Conservation (phyloP, 139 green algal species). For the Auxenochlorella pyrenoidosa region DNA sequence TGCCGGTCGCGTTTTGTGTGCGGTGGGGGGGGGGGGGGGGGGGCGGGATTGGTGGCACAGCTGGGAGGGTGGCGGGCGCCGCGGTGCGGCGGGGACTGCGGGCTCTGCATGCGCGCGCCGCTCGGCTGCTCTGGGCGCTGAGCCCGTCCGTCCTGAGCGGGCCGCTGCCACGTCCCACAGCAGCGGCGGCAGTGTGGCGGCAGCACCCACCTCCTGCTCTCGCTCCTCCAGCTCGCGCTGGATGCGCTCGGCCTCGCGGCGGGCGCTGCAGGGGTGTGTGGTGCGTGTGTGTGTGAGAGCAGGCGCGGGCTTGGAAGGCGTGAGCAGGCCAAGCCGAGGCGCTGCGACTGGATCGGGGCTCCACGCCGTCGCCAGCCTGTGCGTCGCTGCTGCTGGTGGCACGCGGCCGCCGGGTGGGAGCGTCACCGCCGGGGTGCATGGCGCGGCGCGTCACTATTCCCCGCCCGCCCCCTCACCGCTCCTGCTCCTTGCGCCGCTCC, state of each 20-base stretch:
- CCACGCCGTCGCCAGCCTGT: not conserved
- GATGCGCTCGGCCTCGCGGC: constrained; percentile 83
- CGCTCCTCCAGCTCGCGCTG: constrained; percentile 82
- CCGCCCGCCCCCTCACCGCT: constrained; percentile 20
- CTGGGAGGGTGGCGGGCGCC: no score
- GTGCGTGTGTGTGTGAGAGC: not conserved
- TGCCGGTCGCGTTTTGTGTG: no score
- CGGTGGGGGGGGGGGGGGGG: no score
- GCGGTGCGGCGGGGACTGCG: no score
- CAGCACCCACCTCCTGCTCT: constrained; percentile 54
- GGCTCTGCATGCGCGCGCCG: no score
- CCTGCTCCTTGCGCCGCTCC: constrained; percentile 77
- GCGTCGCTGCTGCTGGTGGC: not conserved
- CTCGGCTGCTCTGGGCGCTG: no score
- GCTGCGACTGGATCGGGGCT: not conserved
- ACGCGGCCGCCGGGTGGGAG: no score
- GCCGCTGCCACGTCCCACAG: no score
- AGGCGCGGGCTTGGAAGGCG: not conserved
- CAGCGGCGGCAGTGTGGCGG: not conserved
- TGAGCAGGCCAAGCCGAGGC: not conserved
- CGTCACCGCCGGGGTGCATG: no score
- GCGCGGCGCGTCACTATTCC: no score
- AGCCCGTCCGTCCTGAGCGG: no score
- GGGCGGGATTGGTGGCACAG: no score
- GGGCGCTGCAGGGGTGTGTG: not conserved